Base-by-base conservation (phyloP, 1,139 yeast genomes). In the Blastobotrys proliferans region DNA sequence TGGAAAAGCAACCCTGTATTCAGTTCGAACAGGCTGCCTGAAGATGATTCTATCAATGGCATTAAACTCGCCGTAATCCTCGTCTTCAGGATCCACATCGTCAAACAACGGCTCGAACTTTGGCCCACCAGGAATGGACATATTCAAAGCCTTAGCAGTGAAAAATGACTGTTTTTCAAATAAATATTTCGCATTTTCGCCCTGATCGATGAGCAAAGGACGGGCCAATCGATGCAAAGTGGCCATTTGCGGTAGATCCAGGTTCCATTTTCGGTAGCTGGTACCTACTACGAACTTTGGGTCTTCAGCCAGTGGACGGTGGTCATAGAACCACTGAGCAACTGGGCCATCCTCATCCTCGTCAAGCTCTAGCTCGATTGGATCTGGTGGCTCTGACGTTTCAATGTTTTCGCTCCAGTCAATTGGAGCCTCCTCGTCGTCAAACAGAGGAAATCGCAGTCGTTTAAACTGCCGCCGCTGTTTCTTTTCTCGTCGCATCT, bases 401-500 rank as follows among this genome's bases (percentile, higher is more conserved):
- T 85, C 84, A 17, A 88, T 68, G 54, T 85, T 83, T 48, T 87
- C 94, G 19, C 79, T 59, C 82, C 88, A 92, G 49, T 83, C 79
- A 33, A 90, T 62, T 0, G 95, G 94, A 0, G 97, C 96, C 60
- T 90, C 97, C 60, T 94, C 98, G 59, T 94, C 99, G 63, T 94
- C 98, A 66, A 92, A 88, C 0, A 95, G 92, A 1, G 99, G 99
- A 54, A 92, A 84, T 44, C 88, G 73, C 84, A 92, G 81, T 54
- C 99, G 74, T 55, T 87, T 83, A 64, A 94, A 92, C 60, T 86
- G 95, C 33, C 80, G 72, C 51, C 98, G 73, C 59, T 90, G 97
- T 46, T 94, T 75, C 60, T 94, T 92, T 60, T 92, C 98, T 43
- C 92, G 72, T 56, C 97, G 75, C 99, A 94, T 92, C 63, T 81